Conservation (phyloP, 2,329 filamentous ascomycete genomes). For the Allantophomopsis lycopodina region DNA sequence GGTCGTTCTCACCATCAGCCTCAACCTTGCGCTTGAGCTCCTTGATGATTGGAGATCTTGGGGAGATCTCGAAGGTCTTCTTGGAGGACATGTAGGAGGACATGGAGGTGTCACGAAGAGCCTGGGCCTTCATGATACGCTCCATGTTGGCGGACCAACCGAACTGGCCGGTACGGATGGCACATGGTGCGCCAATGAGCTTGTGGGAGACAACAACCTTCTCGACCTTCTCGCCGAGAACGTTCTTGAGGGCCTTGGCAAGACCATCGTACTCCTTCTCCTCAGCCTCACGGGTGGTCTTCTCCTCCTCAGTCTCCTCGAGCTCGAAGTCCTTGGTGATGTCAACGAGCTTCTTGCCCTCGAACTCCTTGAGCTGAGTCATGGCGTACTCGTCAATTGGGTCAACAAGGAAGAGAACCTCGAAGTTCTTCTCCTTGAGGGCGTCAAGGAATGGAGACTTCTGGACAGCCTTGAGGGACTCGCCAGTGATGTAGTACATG, state of each 20-base stretch:
- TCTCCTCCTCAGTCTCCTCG: constrained; percentile 99
- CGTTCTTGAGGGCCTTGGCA: constrained; percentile 96
- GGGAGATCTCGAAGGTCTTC: constrained; percentile 99
- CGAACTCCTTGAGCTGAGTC: constrained; percentile 72
- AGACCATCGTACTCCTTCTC: constrained; percentile 97
- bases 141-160: constrained; percentile 99
- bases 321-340: constrained; percentile 99
- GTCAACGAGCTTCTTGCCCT: constrained; percentile 99
- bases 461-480: constrained; percentile 94
- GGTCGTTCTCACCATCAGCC: constrained; percentile 93
- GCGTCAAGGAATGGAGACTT: constrained; percentile 99
- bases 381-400: constrained; percentile 50
- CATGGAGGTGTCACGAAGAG: constrained; percentile 99
- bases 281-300: constrained; percentile 85
- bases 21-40: constrained; percentile 99
- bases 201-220: constrained; percentile 99
- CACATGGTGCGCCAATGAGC: constrained; percentile 85
- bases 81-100: constrained; percentile 99
- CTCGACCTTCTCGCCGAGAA: constrained; percentile 98
- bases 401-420: constrained; percentile 98
- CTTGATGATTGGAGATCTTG: constrained; percentile 93
- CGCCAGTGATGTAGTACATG: constrained; percentile 99
- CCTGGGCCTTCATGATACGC: constrained; percentile 99
- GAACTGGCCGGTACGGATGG: constrained; percentile 98
- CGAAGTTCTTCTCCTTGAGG: constrained; percentile 98